A percentile compares a stretch with the other conserved stretches of the same genome.
Evolutionary conservation across 225 moss, liverwort and hornwort species (phyloP).

Genomic region (Neckera pumila): DNA sequence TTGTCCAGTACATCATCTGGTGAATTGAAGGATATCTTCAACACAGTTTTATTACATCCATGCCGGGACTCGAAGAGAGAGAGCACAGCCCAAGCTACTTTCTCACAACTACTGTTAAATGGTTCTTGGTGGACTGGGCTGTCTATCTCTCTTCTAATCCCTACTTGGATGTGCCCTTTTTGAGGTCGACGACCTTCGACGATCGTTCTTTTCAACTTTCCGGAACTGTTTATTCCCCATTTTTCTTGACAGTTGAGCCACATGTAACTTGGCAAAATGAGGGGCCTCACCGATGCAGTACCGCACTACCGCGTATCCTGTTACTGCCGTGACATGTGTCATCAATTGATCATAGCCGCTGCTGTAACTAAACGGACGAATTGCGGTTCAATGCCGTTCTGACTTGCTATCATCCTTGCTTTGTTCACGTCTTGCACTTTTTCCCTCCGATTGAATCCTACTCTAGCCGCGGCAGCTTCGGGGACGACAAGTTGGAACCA

Average conservation of each 20-base stretch:
- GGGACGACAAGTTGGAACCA: background rate
- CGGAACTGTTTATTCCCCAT: background rate
- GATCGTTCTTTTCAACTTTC: background rate
- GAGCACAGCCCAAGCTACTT: slow-evolving; percentile 56
- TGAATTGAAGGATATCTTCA: background rate
- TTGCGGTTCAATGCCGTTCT: background rate
- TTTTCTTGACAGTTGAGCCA: background rate
- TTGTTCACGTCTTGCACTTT: background rate
- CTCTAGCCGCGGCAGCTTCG: background rate
- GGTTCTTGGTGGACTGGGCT: slow-evolving; percentile 21
- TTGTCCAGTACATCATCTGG: background rate
- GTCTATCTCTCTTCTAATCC: slow-evolving; percentile 58
- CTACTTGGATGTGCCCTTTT: slow-evolving; percentile 12
- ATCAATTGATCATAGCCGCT: background rate
- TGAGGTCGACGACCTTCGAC: background rate
- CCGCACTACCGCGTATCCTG: background rate
- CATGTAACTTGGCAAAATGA: background rate
- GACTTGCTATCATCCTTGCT: background rate
- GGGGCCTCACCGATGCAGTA: background rate
- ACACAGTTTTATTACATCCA: slow-evolving; percentile 1
- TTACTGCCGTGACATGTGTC: background rate
- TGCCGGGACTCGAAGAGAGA: slow-evolving; percentile 68
- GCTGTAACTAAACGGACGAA: background rate
- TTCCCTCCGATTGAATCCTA: background rate
- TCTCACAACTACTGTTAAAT: background rate